These are phyloP conservation scores for Xylaria flabelliformis DNA, from an alignment of 495 filamentous ascomycete genomes.

Conservation along the genomic window DNA sequence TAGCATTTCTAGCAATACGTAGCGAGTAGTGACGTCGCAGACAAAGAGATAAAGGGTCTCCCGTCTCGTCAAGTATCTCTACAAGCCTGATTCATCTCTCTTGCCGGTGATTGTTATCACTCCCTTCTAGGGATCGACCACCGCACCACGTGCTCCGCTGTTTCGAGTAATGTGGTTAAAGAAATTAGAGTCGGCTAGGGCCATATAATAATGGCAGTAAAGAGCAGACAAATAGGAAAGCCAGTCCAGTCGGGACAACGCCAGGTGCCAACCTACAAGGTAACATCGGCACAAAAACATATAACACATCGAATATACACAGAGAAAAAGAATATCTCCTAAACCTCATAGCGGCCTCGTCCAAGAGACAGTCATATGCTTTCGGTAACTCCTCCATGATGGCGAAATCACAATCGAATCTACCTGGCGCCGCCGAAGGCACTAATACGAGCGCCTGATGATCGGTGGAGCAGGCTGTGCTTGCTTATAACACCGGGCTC, in stretches of 20 bases:
- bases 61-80: conserved; percentile 1
- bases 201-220: conserved; percentile 21
- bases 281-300: conserved; percentile 20
- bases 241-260: conserved; percentile 28
- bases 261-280: conserved; percentile 27
- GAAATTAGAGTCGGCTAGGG: conserved; percentile 27
- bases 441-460: conserved; percentile 63
- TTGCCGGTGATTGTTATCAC: conserved; percentile 4
- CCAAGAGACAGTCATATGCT: background rate
- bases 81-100: conserved; percentile 18
- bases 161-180: conserved; percentile 14
- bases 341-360: background rate
- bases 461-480: conserved; percentile 60
- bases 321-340: conserved; percentile 22
- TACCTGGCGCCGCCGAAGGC: conserved; percentile 58
- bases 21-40: conserved; percentile 6
- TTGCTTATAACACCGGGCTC: conserved; percentile 54
- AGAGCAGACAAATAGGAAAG: conserved; percentile 24
- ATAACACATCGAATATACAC: conserved; percentile 28
- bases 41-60: background rate
- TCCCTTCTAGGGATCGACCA: conserved; percentile 17
- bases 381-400: background rate
- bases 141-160: conserved; percentile 9
- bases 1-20: conserved; percentile 17
- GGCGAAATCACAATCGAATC: conserved; percentile 2